phyloP scores from a whole-genome alignment of 2,329 filamentous ascomycete species.

The Chaetomiaceae sp. region DNA sequence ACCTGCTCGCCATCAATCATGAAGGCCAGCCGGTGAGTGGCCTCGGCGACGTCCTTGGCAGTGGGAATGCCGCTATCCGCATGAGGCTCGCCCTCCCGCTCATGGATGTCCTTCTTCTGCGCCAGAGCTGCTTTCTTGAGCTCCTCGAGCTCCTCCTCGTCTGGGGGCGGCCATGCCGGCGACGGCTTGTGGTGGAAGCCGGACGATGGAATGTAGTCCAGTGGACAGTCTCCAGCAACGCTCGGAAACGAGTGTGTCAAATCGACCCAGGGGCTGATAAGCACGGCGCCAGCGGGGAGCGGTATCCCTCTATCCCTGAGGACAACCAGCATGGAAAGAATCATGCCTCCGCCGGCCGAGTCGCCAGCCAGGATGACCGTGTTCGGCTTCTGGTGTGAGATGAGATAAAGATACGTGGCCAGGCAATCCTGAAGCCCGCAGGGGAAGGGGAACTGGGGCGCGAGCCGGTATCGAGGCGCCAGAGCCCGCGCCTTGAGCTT shows the following conservation, averaged over 20 bases:
- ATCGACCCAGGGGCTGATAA: constrained; percentile 95
- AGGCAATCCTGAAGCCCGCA: constrained; percentile 88
- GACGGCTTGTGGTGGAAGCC: constrained; percentile 92
- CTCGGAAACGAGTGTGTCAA: constrained; percentile 94
- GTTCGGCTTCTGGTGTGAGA: constrained; percentile 68
- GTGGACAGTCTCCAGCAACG: constrained; percentile 62
- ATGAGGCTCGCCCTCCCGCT: constrained; percentile 6
- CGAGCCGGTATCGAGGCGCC: constrained; percentile 78
- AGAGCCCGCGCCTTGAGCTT: constrained; percentile 89
- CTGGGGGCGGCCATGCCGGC: constrained; percentile 86
- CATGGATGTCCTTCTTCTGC: constrained; percentile 27
- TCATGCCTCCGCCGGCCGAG: constrained; percentile 90
- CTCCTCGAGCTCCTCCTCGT: constrained; percentile 63
- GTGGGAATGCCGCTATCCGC: constrained; percentile 18
- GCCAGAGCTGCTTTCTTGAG: constrained; percentile 43
- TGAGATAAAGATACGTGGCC: constrained; percentile 78
- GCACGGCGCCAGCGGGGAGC: constrained; percentile 79
- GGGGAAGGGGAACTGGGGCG: constrained; percentile 93
- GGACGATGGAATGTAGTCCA: constrained; percentile 83
- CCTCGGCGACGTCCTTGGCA: constrained; percentile 22
- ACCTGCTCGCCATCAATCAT: constrained; percentile 66
- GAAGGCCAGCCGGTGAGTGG: constrained; percentile 49
- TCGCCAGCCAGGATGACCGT: constrained; percentile 88
- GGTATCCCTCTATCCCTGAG: constrained; percentile 79
- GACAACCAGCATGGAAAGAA: constrained; percentile 71